Conservation (phyloP, 495 filamentous ascomycete genomes). For the Staphylotrichum tortipilum region DNA sequence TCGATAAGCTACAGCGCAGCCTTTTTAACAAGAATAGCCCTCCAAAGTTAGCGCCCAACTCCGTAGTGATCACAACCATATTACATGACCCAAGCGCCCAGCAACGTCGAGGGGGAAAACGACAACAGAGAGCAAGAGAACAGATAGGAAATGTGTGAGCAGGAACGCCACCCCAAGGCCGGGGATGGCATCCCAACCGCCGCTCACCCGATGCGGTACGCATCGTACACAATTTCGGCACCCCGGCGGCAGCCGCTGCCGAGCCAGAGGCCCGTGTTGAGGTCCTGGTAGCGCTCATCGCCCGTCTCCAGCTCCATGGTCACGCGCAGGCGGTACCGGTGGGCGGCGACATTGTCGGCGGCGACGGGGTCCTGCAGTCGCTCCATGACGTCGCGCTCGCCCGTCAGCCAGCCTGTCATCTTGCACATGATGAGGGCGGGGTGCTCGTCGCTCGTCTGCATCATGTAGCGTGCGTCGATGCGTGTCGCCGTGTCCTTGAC, state of each 20-base stretch:
- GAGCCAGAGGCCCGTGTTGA: conserved; percentile 21
- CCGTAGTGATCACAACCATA: too few relatives aligned
- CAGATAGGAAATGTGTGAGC: too few relatives aligned
- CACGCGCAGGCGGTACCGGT: conserved; percentile 22
- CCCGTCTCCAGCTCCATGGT: conserved; percentile 25
- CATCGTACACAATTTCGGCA: conserved; percentile 29
- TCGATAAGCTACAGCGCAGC: too few relatives aligned
- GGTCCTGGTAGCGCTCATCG: conserved; percentile 19
- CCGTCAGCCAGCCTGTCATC: conserved; percentile 24
- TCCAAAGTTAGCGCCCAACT: too few relatives aligned
- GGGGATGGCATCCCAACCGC: too few relatives aligned
- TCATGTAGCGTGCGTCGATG: conserved; percentile 21
- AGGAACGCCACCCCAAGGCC: too few relatives aligned
- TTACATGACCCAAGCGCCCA: too few relatives aligned
- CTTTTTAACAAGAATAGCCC: too few relatives aligned
- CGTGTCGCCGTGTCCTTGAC: conserved; percentile 19
- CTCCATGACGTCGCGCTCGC: conserved; percentile 25
- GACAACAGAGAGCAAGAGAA: too few relatives aligned
- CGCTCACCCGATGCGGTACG: conserved; percentile 20
- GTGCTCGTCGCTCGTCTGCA: conserved; percentile 25
- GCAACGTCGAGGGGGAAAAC: too few relatives aligned
- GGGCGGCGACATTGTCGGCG: conserved; percentile 22
- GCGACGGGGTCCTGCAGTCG: conserved; percentile 22
- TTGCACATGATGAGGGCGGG: conserved; percentile 24
- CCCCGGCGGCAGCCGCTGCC: conserved; percentile 22